Evolutionary conservation across 345 rosid genomes (phyloP), one percentile per base, ranked within the genome.

Genomic region (Limnanthes douglasii): DNA sequence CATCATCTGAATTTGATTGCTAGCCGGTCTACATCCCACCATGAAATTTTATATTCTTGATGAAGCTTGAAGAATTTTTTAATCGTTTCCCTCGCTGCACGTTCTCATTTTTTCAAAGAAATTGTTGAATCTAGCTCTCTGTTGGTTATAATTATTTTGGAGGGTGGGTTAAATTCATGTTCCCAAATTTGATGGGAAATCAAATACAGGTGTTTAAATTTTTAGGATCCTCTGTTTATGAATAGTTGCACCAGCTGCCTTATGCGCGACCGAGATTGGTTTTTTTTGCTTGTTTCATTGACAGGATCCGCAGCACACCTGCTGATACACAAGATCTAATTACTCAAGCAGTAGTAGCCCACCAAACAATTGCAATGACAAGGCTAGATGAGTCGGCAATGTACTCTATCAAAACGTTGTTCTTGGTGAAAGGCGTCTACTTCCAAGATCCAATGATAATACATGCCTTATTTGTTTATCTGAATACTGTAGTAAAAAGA

Each of bases 301-400:
- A 42, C 22, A 46, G 57, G 16, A 7, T 48, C 7, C 35, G 6
- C 17, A 17, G 5, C 5, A 46, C 16, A 51, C 52, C n/a, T 25
- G 49, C 26, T 35, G 15, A 35, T 4, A 31, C 14, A 1, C 20
- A 52, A 2, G 46, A 61, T 0, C 24, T 54, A 4, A 35, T 38
- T 25, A 2, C 37, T 2, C 50, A 51, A 0, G 24, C 43, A 13
- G 41, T 43, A 25, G 13, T 43, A 4, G 59, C 59, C 8, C 57
- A 51, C 9, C 68, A 43, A 0, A 15, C 27, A 22, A 4, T 20
- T 9, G 18, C 11, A 8, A 33, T 19, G 11, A 46, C 28, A 14
- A 86, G 97, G 6, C 56, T 78, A 38, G 93, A 78, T 8, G 85
- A 78, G n/a, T 52, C 70, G 24, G 69, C 75, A 16, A 81, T 70